phyloP scores from a whole-genome alignment of 169 alveolate species.

The Cyclospora cayetanensis region DNA sequence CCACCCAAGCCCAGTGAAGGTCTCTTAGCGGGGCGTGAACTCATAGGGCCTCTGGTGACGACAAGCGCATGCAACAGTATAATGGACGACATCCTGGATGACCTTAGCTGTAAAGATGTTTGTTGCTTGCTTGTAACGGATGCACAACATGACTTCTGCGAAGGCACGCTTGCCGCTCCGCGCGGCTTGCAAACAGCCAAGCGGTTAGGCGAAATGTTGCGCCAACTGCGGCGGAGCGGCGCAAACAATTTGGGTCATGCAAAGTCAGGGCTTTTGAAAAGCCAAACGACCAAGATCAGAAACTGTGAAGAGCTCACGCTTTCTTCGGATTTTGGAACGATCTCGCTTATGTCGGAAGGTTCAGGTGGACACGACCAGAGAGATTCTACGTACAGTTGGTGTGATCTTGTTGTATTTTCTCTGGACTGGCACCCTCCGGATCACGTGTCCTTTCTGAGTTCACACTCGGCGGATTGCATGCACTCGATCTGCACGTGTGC shows the following conservation, averaged over 20 bases:
- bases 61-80: neutral
- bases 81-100: neutral
- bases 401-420: slow-evolving; percentile 29
- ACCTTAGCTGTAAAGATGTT: neutral
- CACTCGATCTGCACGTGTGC: slow-evolving; percentile 50
- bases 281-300: neutral
- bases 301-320: neutral
- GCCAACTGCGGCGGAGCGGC: neutral
- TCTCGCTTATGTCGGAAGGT: neutral
- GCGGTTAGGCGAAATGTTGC: slow-evolving; percentile 27
- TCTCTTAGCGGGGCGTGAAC: no score
- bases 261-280: neutral
- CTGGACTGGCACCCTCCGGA: slow-evolving; percentile 68
- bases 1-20: no score
- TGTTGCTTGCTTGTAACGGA: slow-evolving; percentile 55
- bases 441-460: slow-evolving; percentile 59
- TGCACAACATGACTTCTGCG: slow-evolving; percentile 67
- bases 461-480: slow-evolving; percentile 42
- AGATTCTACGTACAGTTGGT: neutral
- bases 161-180: slow-evolving; percentile 61
- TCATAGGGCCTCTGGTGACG: no score
- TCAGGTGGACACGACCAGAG: neutral
- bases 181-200: neutral
- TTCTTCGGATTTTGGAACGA: neutral
- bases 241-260: neutral